Base-by-base conservation (phyloP, 257 asterid genomes). In the Salvia miltiorrhiza region DNA sequence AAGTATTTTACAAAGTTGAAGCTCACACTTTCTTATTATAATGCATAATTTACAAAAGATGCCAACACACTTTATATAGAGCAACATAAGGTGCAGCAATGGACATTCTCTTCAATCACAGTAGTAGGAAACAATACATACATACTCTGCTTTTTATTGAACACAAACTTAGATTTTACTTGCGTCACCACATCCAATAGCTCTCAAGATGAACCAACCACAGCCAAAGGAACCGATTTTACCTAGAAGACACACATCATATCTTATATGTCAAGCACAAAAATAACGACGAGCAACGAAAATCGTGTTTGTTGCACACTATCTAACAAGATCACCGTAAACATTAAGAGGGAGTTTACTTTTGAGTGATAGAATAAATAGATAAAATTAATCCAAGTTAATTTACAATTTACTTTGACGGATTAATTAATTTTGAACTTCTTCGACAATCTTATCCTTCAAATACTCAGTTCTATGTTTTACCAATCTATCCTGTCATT, bases 191-290 rank as follows among this genome's bases (percentile, higher is more conserved):
- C 39, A 24, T 11, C 39, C 17, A 9, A 64, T 4, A 45, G 44
- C 30, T 41, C 64, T 44, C 9, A 80, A 35, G 72, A 70, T 16
- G 86, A 67, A 35, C 76, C 88, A 54, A 90, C 98, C 35, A 59
- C 78, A 7, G 89, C 80, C 78, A 87, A 65, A 24, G 99, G 97
- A 68, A 88, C 96, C 43, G 95, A 85, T 67, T 82, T 86, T 0
- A 66, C 99, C 99, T 93, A 83, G 28, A 72, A 43, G 13, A 48
- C 8, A 21, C n/a, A 20, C 8, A 24, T 37, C 43, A 32, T 17
- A 21, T 23, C 32, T 53, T 35, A 53, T 9, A 24, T 12, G 40
- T 55, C 10, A 2, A 3, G 40, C 2, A 13, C 13, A 26, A 55
- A 13, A 30, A 47, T 47, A 37, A 37, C 43, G 3, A 9, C 12